Evolutionary conservation across 2,329 filamentous ascomycete species (phyloP), one percentile per base, ranked within the genome.

Genomic region (Phaeosphaeriaceae sp.): DNA sequence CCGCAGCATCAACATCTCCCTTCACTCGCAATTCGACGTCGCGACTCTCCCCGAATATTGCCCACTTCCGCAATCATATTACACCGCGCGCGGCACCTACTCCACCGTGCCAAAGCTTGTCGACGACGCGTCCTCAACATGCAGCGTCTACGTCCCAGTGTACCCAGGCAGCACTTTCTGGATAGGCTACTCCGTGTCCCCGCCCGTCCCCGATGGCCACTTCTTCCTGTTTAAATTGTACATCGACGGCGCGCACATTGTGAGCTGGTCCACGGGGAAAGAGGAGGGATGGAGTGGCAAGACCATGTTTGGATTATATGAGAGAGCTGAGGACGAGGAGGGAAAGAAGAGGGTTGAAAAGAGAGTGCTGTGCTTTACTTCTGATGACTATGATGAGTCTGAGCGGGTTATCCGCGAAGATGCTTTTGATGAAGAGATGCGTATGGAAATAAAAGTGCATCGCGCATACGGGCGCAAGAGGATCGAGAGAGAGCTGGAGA

Each of bases 211-310:
- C 3, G 66, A 64, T 1, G 68, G 64, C 1, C 65, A 75, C 36
- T 69, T 71, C 59, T 81, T 78, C 57, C 76, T 81, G 58, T 83
- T 83, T 76, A 83, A 83, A 64, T 68, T 83, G 27, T 78, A 77
- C 60, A 68, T 81, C 58, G 73, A 79, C 36, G 75, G 72, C 17
- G 64, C 65, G 24, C 71, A 74, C 27, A 61, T 82, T 15, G 67
- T 81, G 10, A 82, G 71, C 58, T 84, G 81, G 81, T 76, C 78
- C 2, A 75, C 74, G 1, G 80, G 79, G 1, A 76, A 75, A 49
- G 71, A 78, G 17, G 74, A 83, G 13, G 66, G 65, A 3, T 83
- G 76, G 74, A 70, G 66, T 19, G 82, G 82, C 0, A 81, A 80
- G 62, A 78, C 76, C 0, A 77, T 81, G 71, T 83, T 80, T 64